Conservation (phyloP, 2,329 filamentous ascomycete species). For the Pleomassaria siparia region DNA sequence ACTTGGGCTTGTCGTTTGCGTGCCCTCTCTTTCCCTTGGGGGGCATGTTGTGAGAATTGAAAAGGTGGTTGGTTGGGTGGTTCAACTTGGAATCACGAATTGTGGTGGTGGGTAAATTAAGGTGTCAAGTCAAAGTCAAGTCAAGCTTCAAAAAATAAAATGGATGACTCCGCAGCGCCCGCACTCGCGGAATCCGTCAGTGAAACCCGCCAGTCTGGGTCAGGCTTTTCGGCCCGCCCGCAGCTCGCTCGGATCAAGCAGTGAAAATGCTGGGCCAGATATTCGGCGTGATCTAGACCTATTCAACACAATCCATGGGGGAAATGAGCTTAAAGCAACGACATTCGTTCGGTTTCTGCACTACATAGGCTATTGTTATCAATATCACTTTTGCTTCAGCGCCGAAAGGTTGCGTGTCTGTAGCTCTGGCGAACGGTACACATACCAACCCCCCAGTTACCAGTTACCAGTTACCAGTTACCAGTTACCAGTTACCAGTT, state of each 20-base stretch:
- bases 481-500: no score
- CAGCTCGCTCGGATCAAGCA: constrained; percentile 13
- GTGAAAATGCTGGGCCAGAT: constrained; percentile 8
- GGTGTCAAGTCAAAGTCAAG: not conserved
- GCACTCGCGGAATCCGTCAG: not conserved
- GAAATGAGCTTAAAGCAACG: constrained; percentile 42
- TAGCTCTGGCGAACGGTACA: no score
- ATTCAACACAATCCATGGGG: constrained; percentile 19
- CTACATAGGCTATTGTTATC: no score
- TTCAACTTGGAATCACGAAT: no score
- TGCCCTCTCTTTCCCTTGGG: constrained; percentile 52
- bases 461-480: no score
- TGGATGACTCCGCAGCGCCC: constrained; percentile 3
- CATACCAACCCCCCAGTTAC: no score
- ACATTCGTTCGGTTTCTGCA: constrained; percentile 18
- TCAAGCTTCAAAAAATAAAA: not conserved
- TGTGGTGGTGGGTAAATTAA: not conserved
- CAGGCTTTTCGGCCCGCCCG: constrained; percentile 22
- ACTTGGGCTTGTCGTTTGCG: constrained; percentile 38
- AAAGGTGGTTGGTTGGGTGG: no score
- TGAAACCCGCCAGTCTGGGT: not conserved
- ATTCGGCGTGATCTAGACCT: constrained; percentile 27
- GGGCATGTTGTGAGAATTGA: constrained; percentile 45
- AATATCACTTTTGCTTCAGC: no score
- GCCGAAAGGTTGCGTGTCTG: no score